Base-by-base conservation (phyloP, 441 rosid species). In the Populus hybrid region DNA sequence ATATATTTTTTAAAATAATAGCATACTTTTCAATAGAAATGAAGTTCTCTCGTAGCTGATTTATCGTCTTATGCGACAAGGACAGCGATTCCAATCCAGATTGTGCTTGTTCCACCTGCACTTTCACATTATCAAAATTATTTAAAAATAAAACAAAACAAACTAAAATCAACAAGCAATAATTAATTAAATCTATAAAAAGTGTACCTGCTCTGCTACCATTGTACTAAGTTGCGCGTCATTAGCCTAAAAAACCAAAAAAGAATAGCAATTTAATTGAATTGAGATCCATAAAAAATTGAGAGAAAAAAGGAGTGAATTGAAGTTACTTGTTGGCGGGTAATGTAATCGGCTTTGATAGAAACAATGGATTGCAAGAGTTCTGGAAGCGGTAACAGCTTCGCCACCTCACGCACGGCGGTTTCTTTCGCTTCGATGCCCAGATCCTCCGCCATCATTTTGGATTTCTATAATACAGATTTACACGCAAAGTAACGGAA, bases 191-290 rank as follows among this genome's bases (percentile, higher is more conserved):
- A 34, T 21, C 24, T 10, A 28, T 10, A 3, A 9, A 42, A 38
- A 59, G 0, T 54, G 10, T 70, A 92, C 98, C 95, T 94, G 99
- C 88, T 94, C 99, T 30, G 98, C 97, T 63, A 96, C 98, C 98
- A 94, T 94, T 26, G 99, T 93, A 84, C 99, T 96, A 76, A 96
- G 99, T 57, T 96, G 99, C 3, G 98, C 98, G 83, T 96, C 99
- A 85, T 96, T 96, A 54, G 99, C 98, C 98, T 94, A 80, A 64
- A 63, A 82, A 76, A 35, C 3, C 5, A 32, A 21, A 21, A 59
- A 63, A 82, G 26, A 34, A 24, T 23, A 30, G 7, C 20, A 76
- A 3, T n/a, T 59, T 8, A 5, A 30, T 0, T 6, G 9, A 3
- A 28, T 34, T 8, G 9, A 61, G 73, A 36, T 2, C 10, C 3